These are phyloP conservation scores for Ampelomyces quisqualis DNA, from an alignment of 2,329 filamentous ascomycete species.

Conservation along the genomic window DNA sequence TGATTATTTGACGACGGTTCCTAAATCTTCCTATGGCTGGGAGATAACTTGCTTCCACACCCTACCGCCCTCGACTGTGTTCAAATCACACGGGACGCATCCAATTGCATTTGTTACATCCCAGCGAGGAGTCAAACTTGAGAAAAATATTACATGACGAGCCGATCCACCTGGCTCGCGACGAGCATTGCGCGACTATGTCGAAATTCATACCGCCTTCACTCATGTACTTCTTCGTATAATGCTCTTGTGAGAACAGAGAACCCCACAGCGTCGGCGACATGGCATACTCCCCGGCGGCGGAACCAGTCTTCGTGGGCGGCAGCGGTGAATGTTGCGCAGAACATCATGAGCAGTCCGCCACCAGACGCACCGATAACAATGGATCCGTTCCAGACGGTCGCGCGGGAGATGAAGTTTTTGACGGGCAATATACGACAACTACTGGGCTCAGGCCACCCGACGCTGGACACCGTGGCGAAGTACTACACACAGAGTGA, in stretches of 20 bases:
- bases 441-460: slow-evolving; percentile 90
- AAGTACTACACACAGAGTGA: slow-evolving; percentile 98
- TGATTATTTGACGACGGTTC: slow-evolving; percentile 21
- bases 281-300: slow-evolving; percentile 45
- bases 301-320: slow-evolving; percentile 68
- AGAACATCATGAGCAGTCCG: slow-evolving; percentile 69
- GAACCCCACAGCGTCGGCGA: slow-evolving; percentile 24
- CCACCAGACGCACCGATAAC: slow-evolving; percentile 65
- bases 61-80: slow-evolving; percentile 6
- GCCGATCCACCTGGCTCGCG: slow-evolving; percentile 40
- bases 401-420: slow-evolving; percentile 96
- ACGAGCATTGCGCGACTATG: slow-evolving; percentile 33
- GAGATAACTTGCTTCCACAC: slow-evolving; percentile 12
- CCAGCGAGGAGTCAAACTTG: slow-evolving; percentile 2
- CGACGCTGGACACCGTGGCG: slow-evolving; percentile 87
- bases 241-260: slow-evolving; percentile 7
- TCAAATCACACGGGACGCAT: slow-evolving; percentile 8
- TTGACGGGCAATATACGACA: slow-evolving; percentile 91
- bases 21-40: slow-evolving; percentile 25
- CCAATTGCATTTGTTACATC: slow-evolving; percentile 29
- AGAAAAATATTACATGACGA: slow-evolving; percentile 29
- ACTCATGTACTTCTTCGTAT: slow-evolving; percentile 29
- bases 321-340: slow-evolving; percentile 66
- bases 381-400: slow-evolving; percentile 83
- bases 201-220: slow-evolving; percentile 22